Conservation (phyloP, 495 filamentous ascomycete species). For the Aspergillus mulundensis region DNA sequence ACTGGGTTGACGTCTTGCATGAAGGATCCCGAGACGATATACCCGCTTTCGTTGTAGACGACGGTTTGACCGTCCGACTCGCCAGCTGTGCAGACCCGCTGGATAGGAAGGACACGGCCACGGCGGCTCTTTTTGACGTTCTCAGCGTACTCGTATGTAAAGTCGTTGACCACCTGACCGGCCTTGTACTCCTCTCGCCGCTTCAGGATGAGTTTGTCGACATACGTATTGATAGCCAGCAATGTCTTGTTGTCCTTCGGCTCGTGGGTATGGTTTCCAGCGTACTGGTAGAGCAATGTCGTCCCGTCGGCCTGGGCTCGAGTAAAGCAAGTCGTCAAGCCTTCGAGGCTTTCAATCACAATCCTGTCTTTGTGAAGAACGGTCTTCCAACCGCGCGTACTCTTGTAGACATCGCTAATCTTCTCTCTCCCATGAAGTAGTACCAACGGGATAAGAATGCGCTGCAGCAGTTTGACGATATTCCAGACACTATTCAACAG, state of each 20-base stretch:
- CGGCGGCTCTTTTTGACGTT: not conserved
- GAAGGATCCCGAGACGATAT: conserved; percentile 49
- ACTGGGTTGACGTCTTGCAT: conserved; percentile 50
- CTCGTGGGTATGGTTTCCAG: conserved; percentile 37
- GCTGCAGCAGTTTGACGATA: conserved; percentile 35
- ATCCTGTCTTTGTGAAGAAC: conserved; percentile 41
- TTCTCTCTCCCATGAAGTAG: conserved; percentile 42
- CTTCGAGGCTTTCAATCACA: conserved; percentile 37
- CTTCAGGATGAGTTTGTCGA: conserved; percentile 40
- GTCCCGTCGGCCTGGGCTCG: conserved; percentile 27
- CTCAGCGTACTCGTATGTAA: conserved; percentile 44
- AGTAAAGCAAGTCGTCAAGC: conserved; percentile 38
- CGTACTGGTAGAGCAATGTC: conserved; percentile 42
- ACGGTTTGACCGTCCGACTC: conserved; percentile 40
- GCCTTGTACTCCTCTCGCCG: conserved; percentile 42
- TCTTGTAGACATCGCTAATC: conserved; percentile 37
- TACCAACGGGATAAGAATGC: conserved; percentile 39
- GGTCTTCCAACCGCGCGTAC: conserved; percentile 43
- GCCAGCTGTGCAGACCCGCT: conserved; percentile 43
- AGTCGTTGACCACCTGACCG: conserved; percentile 42
- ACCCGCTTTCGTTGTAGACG: conserved; percentile 50
- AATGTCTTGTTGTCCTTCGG: conserved; percentile 36
- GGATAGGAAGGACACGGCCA: conserved; percentile 37
- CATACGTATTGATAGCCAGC: conserved; percentile 44
- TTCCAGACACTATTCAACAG: conserved; percentile 47